Evolutionary conservation across 2,329 filamentous ascomycete species (phyloP).

Genomic region (Neonectria ditissima): DNA sequence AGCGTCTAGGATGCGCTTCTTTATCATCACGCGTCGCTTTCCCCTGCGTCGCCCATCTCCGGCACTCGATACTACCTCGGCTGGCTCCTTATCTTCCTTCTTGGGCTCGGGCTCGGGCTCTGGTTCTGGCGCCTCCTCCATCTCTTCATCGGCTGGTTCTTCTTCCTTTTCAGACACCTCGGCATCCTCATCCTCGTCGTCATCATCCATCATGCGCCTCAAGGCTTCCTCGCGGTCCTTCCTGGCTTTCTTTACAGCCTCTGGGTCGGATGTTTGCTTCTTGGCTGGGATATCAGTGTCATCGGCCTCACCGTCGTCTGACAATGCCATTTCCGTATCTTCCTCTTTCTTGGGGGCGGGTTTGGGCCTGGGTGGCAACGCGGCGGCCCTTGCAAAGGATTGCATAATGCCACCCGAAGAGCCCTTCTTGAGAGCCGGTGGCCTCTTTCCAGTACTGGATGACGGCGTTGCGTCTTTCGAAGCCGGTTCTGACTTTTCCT

Average conservation of each 20-base stretch:
- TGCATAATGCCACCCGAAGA: constrained; percentile 76
- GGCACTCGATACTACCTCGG: constrained; percentile 65
- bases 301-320: constrained; percentile 57
- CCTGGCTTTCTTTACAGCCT: constrained; percentile 45
- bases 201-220: constrained; percentile 64
- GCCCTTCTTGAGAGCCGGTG: constrained; percentile 65
- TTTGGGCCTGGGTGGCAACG: constrained; percentile 63
- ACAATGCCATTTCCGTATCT: constrained; percentile 48
- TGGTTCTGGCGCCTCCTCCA: constrained; percentile 54
- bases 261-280: constrained; percentile 40
- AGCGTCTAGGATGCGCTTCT: constrained; percentile 87
- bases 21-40: constrained; percentile 84
- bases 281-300: constrained; percentile 49
- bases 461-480: constrained; percentile 43
- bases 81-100: constrained; percentile 57
- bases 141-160: constrained; percentile 54
- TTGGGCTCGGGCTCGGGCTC: constrained; percentile 52
- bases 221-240: constrained; percentile 55
- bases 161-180: constrained; percentile 54
- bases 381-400: constrained; percentile 76
- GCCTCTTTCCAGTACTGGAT: constrained; percentile 48
- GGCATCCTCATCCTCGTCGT: constrained; percentile 71
- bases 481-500: constrained; percentile 44
- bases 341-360: constrained; percentile 48
- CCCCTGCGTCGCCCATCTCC: constrained; percentile 77